These are phyloP conservation scores for Saturnispora besseyi DNA, from an alignment of 805 yeast genomes.

Conservation along the genomic window DNA sequence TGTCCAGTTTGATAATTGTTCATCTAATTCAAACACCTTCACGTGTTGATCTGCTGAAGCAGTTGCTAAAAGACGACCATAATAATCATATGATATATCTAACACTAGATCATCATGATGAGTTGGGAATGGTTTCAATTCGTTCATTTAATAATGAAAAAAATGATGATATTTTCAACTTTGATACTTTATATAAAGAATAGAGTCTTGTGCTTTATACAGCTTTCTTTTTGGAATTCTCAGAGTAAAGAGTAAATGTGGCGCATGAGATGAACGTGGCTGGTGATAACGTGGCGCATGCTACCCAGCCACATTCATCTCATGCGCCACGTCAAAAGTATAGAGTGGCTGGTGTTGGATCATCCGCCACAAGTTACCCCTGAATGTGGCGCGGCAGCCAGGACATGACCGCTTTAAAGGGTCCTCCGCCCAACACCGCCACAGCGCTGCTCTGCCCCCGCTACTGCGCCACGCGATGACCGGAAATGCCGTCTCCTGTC, in stretches of 20 bases:
- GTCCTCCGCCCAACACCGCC: neutral
- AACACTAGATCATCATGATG: constrained; percentile 92
- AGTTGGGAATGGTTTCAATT: constrained; percentile 66
- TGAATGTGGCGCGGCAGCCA: neutral
- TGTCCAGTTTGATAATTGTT: constrained; percentile 60
- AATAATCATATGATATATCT: constrained; percentile 85
- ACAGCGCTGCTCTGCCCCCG: neutral
- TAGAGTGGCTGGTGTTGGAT: neutral
- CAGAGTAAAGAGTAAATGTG: neutral
- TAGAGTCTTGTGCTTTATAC: neutral
- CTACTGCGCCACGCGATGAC: neutral
- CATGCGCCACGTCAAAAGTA: neutral
- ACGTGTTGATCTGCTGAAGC: constrained; percentile 93
- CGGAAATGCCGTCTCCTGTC: no score
- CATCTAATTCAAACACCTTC: constrained; percentile 73
- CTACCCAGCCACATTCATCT: no score
- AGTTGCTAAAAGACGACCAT: constrained; percentile 87
- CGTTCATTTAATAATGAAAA: constrained; percentile 18
- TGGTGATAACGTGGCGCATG: neutral
- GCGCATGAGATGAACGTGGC: neutral
- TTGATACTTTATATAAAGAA: neutral
- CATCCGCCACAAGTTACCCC: neutral
- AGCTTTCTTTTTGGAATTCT: neutral
- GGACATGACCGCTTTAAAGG: neutral
- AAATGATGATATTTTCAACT: neutral